Evolutionary conservation across 2,329 filamentous ascomycete genomes (phyloP), one percentile per base, ranked within the genome.

Genomic region (Domatiomyces globalis): DNA sequence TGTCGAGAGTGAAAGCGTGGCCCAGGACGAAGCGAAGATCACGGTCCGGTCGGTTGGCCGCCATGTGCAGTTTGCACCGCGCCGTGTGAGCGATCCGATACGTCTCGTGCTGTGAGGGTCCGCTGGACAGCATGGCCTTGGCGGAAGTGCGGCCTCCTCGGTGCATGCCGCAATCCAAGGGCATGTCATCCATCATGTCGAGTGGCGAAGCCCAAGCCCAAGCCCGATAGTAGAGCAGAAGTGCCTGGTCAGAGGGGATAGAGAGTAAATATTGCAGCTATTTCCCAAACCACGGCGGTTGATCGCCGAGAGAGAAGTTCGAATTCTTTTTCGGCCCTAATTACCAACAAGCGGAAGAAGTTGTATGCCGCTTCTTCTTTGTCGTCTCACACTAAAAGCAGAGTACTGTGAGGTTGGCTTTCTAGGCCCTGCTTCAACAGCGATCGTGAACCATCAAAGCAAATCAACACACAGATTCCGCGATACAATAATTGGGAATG

Each of bases 1-100:
- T 58, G 45, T 59, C 57, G 2, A 59, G 56, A 1, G 57, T 57
- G 27, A 59, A 59, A 8, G 57, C 57, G 46, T 59, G 57, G 47
- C 56, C 57, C 4, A 59, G 54, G 10, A 59, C 50, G 39, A 59
- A 57, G 18, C 57, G 54, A n/a, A 59, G 33, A 47, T 59, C 52
- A 17, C 57, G 46, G 44, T 59, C 57, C 17, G 54, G 52, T 19
- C 57, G 54, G 42, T 58, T 58, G 1, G 57, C 57, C 7, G 57
- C 53, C 25, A 56, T 46, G 45, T 56, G 52, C 5, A 59, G 49
- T 47, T 59, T 59, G 42, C 57, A 59, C 49, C 57, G 54, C 18
- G 54, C 57, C 1, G 57, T 57, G 46, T 59, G 57, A 1, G 57
- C 57, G 25, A 59, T 56, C 10, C 53, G 51, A 51, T 59, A 59